Evolutionary conservation across 768 basidiomycete genomes (phyloP).

Genomic region (Lentinula sp.): DNA sequence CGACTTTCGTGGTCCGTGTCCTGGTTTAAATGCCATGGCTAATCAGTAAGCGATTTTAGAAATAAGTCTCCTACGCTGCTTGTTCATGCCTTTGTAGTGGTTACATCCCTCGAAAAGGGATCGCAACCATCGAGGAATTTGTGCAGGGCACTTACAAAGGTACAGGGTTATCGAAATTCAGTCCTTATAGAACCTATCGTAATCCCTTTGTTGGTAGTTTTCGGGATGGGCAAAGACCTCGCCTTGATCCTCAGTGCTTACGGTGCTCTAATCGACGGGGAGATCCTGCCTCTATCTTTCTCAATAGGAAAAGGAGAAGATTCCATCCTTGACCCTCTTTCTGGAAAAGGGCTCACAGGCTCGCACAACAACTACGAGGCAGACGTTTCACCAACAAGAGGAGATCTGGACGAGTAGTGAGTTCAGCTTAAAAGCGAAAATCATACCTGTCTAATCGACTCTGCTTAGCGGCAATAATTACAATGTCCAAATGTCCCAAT

Average conservation of each 20-base stretch:
- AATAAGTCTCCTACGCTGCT: not conserved
- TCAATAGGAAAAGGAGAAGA: not conserved
- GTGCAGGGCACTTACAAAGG: not conserved
- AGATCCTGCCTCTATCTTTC: not conserved
- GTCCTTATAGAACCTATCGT: not conserved
- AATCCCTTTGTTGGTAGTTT: not conserved
- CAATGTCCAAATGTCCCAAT: not conserved
- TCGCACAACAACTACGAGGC: constrained; percentile 12
- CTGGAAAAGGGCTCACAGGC: not conserved
- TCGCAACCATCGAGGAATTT: not conserved
- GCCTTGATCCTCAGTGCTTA: not conserved
- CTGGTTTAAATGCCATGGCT: constrained; percentile 23
- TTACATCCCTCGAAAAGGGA: not conserved
- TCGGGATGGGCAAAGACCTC: not conserved
- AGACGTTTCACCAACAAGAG: not conserved
- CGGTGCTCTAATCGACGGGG: not conserved
- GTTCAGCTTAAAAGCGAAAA: not conserved
- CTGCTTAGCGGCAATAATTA: not conserved
- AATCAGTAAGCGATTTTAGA: constrained; percentile 12
- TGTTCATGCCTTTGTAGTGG: not conserved
- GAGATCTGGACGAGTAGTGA: not conserved
- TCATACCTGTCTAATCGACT: not conserved
- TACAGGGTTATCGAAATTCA: not conserved
- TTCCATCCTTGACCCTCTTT: not conserved
- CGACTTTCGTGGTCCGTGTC: constrained; percentile 16